A percentile compares a stretch with the other conserved stretches of the same genome.
Evolutionary conservation across 2,329 filamentous ascomycete genomes (phyloP).

Genomic region (Clarireedia monteithiana): DNA sequence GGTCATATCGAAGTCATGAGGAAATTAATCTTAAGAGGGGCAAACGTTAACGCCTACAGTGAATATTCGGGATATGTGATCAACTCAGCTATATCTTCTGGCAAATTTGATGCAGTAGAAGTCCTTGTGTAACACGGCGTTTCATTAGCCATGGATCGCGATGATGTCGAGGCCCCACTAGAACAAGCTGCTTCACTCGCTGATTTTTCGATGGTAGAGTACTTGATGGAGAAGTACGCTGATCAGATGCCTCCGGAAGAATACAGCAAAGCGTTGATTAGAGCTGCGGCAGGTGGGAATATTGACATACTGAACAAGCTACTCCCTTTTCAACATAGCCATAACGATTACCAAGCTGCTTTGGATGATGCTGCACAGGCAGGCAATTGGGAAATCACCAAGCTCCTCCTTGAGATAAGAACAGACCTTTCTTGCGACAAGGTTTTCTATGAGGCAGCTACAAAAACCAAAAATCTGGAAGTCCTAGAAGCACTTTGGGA

Average conservation of each 20-base stretch:
- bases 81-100: neutral
- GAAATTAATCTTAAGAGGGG: neutral
- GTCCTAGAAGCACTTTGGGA: too few species aligned
- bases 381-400: neutral
- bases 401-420: neutral
- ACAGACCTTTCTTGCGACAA: neutral
- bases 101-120: neutral
- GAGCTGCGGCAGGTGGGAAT: neutral
- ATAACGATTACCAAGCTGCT: neutral
- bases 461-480: neutral
- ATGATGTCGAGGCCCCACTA: neutral
- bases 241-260: neutral
- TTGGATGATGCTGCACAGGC: neutral
- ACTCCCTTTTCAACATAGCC: neutral
- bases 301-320: neutral
- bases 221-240: neutral
- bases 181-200: neutral
- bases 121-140: neutral
- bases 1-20: neutral
- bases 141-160: neutral
- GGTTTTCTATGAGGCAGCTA: neutral
- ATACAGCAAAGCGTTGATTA: neutral
- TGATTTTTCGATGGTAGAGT: neutral
- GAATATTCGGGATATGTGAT: neutral
- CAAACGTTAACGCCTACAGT: neutral